phyloP scores from a whole-genome alignment of 208 protist genomes.

The Leishmania turanica region DNA sequence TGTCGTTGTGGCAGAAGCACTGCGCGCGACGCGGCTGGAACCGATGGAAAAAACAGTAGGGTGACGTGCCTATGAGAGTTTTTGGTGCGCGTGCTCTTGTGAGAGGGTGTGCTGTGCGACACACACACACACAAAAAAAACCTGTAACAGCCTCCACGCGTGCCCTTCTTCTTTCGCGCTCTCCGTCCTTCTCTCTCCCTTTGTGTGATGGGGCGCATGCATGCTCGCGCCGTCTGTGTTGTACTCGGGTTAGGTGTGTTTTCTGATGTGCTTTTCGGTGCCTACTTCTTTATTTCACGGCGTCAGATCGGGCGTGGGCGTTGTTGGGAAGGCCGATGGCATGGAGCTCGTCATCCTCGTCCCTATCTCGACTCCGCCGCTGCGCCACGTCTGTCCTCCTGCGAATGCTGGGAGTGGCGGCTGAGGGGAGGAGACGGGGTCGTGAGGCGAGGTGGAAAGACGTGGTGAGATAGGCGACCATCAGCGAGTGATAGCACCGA shows the following conservation, averaged over 20 bases:
- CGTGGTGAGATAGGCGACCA: not conserved
- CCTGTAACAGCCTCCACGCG: not conserved
- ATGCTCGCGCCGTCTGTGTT: not conserved
- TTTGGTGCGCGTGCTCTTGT: not conserved
- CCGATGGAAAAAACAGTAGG: constrained; percentile 40
- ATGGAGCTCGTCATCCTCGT: not conserved
- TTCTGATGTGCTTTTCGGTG: not conserved
- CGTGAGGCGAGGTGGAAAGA: not conserved
- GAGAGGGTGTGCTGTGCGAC: not conserved
- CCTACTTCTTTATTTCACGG: not conserved
- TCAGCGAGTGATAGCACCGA: not conserved
- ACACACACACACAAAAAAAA: too few species aligned
- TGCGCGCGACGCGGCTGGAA: constrained; percentile 72
- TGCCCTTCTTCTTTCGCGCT: not conserved
- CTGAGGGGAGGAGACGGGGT: not conserved
- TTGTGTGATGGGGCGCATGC: not conserved
- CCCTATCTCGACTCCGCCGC: not conserved
- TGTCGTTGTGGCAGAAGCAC: constrained; percentile 83
- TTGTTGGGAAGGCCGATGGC: not conserved
- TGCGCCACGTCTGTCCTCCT: not conserved
- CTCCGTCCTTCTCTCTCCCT: not conserved
- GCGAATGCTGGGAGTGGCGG: not conserved
- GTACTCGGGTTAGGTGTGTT: not conserved
- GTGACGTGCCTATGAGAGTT: not conserved
- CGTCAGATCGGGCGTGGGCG: not conserved